These are phyloP conservation scores for Ustilago curta DNA, from an alignment of 1,284 basidiomycete genomes.

Conservation along the genomic window DNA sequence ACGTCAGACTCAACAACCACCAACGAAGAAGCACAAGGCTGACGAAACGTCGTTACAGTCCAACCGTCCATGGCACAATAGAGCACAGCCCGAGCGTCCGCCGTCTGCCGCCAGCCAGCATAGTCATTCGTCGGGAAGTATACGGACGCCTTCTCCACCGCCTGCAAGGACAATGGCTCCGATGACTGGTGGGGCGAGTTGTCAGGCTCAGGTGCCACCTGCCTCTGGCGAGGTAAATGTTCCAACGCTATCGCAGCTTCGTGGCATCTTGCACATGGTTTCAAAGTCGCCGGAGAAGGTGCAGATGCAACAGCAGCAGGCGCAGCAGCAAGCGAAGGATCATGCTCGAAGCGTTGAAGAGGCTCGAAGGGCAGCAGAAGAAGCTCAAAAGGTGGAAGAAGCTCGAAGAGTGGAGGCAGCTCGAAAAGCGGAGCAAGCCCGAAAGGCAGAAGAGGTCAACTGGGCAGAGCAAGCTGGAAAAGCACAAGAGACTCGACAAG, in stretches of 20 bases:
- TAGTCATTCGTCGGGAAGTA: not conserved
- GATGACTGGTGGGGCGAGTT: not conserved
- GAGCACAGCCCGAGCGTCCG: not conserved
- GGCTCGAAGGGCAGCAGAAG: not conserved
- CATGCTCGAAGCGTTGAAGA: not conserved
- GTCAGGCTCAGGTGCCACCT: not conserved
- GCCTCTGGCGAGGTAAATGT: not conserved
- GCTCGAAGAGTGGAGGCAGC: not conserved
- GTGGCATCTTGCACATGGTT: not conserved
- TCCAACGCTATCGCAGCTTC: not conserved
- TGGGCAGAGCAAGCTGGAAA: not conserved
- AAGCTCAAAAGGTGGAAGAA: not conserved
- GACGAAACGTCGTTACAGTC: not conserved
- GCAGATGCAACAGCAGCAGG: not conserved
- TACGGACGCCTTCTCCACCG: constrained; percentile 19
- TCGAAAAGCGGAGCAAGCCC: not conserved
- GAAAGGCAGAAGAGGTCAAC: not conserved
- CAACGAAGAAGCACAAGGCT: constrained; percentile 11
- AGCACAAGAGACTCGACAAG: not conserved
- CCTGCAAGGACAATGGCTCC: not conserved
- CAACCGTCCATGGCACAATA: not conserved
- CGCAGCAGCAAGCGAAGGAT: not conserved
- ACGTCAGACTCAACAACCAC: not conserved
- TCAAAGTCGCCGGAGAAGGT: constrained; percentile 2
- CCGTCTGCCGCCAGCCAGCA: not conserved